These are phyloP conservation scores for Comarum palustre DNA, from an alignment of 306 rosid genomes.

Conservation along the genomic window DNA sequence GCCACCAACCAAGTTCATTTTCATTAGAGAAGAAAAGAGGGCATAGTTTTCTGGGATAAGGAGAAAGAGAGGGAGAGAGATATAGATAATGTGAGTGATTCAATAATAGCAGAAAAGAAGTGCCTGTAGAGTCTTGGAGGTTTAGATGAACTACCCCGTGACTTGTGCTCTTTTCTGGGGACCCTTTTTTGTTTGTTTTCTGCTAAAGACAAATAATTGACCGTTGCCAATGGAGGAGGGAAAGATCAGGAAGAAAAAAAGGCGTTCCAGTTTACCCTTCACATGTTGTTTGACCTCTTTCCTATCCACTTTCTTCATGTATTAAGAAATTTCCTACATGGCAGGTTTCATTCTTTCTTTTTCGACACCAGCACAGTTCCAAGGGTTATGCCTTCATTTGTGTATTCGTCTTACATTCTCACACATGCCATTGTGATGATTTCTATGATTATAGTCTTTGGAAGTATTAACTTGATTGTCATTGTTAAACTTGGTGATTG, in stretches of 20 bases:
- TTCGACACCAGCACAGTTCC: not conserved
- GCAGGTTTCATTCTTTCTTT: conserved; percentile 1
- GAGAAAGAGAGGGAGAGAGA: conserved; percentile 12
- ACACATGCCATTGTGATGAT: not conserved
- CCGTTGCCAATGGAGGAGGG: conserved; percentile 21
- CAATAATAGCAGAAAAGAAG: not conserved
- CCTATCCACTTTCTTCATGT: not conserved
- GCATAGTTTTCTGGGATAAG: not conserved
- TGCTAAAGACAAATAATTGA: not conserved
- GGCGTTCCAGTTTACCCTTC: not conserved
- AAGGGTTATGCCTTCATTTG: not conserved
- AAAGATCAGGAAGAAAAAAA: not conserved
- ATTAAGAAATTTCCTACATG: not conserved
- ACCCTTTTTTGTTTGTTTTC: conserved; percentile 15
- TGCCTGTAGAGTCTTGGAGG: conserved; percentile 16
- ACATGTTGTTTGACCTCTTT: not conserved
- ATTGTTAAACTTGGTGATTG: not conserved
- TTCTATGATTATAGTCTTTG: not conserved
- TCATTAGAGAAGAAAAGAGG: conserved; percentile 13
- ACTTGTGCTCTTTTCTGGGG: conserved; percentile 7
- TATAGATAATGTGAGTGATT: not conserved
- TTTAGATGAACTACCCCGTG: conserved; percentile 55
- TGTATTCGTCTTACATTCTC: not conserved
- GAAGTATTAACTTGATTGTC: not conserved
- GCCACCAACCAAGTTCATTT: conserved; percentile 23